phyloP scores from a whole-genome alignment of 2,329 filamentous ascomycete species.

The Fusarium clavum region DNA sequence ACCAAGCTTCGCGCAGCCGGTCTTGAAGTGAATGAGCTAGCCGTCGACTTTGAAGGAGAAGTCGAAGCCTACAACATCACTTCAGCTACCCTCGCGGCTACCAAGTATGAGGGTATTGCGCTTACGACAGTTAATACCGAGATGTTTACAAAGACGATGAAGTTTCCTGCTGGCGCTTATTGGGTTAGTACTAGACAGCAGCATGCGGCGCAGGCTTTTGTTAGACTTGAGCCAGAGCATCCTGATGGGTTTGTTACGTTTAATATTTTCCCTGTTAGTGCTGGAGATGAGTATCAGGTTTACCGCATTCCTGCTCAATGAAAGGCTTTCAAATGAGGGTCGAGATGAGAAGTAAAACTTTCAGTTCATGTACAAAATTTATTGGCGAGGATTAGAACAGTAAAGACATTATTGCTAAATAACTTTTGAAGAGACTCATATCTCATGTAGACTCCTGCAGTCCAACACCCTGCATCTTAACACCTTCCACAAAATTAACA shows the following conservation, averaged over 20 bases:
- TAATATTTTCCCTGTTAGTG: constrained; percentile 46
- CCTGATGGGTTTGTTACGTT: constrained; percentile 49
- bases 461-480: constrained; percentile 17
- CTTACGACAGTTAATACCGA: constrained; percentile 42
- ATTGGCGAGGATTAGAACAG: neutral
- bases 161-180: constrained; percentile 47
- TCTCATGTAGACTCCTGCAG: constrained; percentile 16
- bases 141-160: constrained; percentile 27
- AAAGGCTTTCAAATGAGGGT: no score
- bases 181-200: constrained; percentile 49
- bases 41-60: constrained; percentile 38
- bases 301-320: constrained; percentile 36
- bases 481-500: constrained; percentile 26
- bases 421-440: neutral
- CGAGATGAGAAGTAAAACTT: no score
- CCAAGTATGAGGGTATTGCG: constrained; percentile 46
- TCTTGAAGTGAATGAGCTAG: constrained; percentile 41
- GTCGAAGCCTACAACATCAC: constrained; percentile 48
- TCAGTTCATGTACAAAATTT: neutral
- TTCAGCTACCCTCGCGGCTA: constrained; percentile 16
- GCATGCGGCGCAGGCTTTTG: constrained; percentile 47
- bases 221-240: constrained; percentile 49
- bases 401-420: no score
- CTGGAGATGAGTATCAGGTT: constrained; percentile 49
- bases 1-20: constrained; percentile 44